A percentile compares a stretch with the other conserved stretches of the same genome.
These are phyloP conservation scores for Austroboletus novae-zelandiae DNA, from an alignment of 1,284 basidiomycete genomes.

Conservation along the genomic window DNA sequence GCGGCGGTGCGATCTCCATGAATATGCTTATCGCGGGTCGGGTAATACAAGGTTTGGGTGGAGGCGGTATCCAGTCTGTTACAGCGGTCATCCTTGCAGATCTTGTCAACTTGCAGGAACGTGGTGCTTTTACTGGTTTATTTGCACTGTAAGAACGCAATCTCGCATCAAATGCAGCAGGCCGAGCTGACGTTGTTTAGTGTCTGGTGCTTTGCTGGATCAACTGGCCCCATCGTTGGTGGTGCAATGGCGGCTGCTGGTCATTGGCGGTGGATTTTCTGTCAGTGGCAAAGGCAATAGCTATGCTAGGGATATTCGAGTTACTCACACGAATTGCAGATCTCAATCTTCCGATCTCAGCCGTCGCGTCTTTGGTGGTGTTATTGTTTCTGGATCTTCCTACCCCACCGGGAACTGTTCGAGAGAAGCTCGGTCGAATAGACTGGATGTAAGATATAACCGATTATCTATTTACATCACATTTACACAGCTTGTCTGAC, in stretches of 20 bases:
- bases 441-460: conserved; percentile 8
- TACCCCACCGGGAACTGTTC: too few species aligned
- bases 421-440: conserved; percentile 3
- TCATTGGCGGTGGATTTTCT: conserved; percentile 43
- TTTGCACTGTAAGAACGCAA: conserved; percentile 13
- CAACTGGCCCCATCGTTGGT: conserved; percentile 35
- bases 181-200: neutral
- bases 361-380: neutral
- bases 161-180: neutral
- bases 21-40: conserved; percentile 39
- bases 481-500: neutral
- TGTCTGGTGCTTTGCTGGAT: too few species aligned
- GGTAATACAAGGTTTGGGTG: conserved; percentile 37
- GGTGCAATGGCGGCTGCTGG: conserved; percentile 35
- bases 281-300: conserved; percentile 8
- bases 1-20: conserved; percentile 39
- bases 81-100: conserved; percentile 38
- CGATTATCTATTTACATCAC: neutral
- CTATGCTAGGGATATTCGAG: neutral
- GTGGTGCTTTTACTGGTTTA: conserved; percentile 36
- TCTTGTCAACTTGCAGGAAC: conserved; percentile 37
- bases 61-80: conserved; percentile 36
- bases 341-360: conserved; percentile 7
- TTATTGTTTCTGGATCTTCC: conserved; percentile 1
- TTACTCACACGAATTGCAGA: neutral